Percentiles rank a stretch among this genome's conserved stretches.
These are phyloP conservation scores for Aureobasidium sp. DNA, from an alignment of 2,329 filamentous ascomycete genomes.

Conservation along the genomic window DNA sequence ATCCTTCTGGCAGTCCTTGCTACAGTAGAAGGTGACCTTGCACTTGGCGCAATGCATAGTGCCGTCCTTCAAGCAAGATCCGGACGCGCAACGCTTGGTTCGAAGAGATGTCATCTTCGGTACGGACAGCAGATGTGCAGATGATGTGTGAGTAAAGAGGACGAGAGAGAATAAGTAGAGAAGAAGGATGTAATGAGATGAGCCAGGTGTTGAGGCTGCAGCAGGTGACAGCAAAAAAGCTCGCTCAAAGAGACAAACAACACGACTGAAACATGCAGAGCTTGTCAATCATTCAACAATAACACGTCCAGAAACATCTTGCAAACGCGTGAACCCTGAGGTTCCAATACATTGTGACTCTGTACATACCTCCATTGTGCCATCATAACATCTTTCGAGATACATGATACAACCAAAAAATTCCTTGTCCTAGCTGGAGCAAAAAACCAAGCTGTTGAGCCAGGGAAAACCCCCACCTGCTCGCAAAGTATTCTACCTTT, in stretches of 20 bases:
- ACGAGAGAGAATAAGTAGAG: neutral
- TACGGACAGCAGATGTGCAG: neutral
- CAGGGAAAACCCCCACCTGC: neutral
- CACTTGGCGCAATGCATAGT: neutral
- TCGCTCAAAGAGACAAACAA: neutral
- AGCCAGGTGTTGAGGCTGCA: neutral
- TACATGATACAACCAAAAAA: neutral
- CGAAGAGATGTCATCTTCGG: neutral
- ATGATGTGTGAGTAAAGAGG: neutral
- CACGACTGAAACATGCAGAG: neutral
- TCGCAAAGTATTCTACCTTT: conserved; percentile 3
- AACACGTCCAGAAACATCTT: neutral
- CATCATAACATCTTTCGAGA: neutral
- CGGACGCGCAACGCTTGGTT: neutral
- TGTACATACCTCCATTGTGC: no score
- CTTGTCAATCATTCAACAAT: neutral
- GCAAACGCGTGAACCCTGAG: neutral
- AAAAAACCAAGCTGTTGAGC: neutral
- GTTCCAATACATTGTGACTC: no score
- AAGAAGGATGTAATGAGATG: neutral
- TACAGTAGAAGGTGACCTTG: conserved; percentile 5
- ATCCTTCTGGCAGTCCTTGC: conserved; percentile 1
- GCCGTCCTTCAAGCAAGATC: neutral
- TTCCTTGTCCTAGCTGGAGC: neutral
- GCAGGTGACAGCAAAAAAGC: neutral